Base-by-base conservation (phyloP, 345 rosid species). In the Aegle marmelos region DNA sequence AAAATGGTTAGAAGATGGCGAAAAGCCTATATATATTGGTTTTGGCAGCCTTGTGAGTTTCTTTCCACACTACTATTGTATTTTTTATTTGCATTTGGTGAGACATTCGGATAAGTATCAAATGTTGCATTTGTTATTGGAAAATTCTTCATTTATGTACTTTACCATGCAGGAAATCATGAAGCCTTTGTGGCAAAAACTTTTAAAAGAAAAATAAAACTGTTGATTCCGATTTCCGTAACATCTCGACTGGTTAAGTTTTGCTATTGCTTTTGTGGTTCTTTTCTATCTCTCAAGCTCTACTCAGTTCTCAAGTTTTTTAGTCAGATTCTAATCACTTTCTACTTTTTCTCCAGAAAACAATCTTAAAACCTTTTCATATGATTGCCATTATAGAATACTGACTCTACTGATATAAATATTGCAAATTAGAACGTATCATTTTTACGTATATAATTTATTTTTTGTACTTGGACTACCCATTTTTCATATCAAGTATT, bases 41-140 rank as follows among this genome's bases (percentile, higher is more conserved):
- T 90, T 90, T 41, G 94, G 94, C 72, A 90, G 94, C 85, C 94
- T 88, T 31, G 94, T 88, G 83, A 87, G 94, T 90, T 82, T 75
- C 81, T 73, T 79, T 17, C 75, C 10, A 9, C 25, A 50, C 28
- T 69, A 37, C 36, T 7, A 33, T 53, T n/a, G 14, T 16, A 50
- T 14, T 34, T 54, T 34, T 21, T 63, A 19, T 53, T 64, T 54
- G 68, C 30, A 37, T 30, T 53, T 53, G 25, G n/a, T 30, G 11
- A 5, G 16, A 21, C 9, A 30, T 50, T 53, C 27, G 21, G 39
- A 70, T 70, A 50, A 30, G 10, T 45, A 6, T 6, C 13, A 56
- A n/a, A 14, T 41, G 7, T 19, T 25, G 10, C 31, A 2, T 73
- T 27, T 30, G 16, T 74, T 28, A 27, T 41, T 22, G 17, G 31